These are phyloP conservation scores for Penicillium roqueforti DNA, from an alignment of 495 filamentous ascomycete genomes.

Conservation along the genomic window DNA sequence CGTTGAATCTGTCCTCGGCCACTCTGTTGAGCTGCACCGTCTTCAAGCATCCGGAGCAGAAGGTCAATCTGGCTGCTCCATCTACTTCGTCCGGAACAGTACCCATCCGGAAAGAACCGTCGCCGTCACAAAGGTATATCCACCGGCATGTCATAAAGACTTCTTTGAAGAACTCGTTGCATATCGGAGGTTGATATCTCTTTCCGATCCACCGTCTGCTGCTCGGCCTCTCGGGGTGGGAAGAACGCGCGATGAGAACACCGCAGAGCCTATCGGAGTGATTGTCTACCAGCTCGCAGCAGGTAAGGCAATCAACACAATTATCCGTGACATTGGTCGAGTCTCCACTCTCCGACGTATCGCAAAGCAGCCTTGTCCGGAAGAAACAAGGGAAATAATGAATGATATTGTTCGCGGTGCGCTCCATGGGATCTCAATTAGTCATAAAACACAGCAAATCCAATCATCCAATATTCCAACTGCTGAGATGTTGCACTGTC, in stretches of 20 bases:
- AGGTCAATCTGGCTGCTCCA: background rate
- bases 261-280: background rate
- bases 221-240: background rate
- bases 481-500: background rate
- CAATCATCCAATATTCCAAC: background rate
- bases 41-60: constrained; percentile 1
- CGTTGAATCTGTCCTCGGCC: background rate
- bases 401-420: background rate
- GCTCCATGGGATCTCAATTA: background rate
- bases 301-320: background rate
- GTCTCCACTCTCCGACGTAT: background rate
- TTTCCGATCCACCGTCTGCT: constrained; percentile 1
- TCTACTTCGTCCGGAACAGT: background rate
- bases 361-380: background rate
- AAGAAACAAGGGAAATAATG: background rate
- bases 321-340: background rate
- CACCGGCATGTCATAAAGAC: background rate
- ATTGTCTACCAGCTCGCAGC: background rate
- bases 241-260: background rate
- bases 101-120: background rate
- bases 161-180: background rate
- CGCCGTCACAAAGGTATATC: background rate
- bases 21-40: background rate
- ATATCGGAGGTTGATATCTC: background rate
- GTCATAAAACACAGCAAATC: background rate